Evolutionary conservation across 306 rosid species (phyloP).

Genomic region (Fagus sylvatica): DNA sequence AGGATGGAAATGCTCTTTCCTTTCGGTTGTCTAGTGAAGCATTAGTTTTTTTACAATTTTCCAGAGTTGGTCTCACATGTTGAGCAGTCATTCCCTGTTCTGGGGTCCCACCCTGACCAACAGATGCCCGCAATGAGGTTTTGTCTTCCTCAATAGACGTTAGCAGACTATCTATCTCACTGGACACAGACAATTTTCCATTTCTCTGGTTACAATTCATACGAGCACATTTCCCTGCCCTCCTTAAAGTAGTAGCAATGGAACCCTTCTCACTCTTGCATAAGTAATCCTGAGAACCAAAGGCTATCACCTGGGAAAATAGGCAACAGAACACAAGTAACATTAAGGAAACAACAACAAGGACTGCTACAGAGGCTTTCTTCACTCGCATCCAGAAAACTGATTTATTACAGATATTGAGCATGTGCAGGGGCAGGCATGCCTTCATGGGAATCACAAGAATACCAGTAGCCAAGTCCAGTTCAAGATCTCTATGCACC

Average conservation of each 20-base stretch:
- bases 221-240: conserved; percentile 37
- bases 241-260: conserved; percentile 30
- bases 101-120: conserved; percentile 30
- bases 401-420: conserved; percentile 65
- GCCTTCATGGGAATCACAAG: conserved; percentile 80
- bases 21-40: conserved; percentile 36
- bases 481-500: conserved; percentile 82
- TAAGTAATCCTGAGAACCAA: conserved; percentile 43
- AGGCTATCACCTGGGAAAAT: conserved; percentile 42
- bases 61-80: conserved; percentile 31
- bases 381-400: conserved; percentile 65
- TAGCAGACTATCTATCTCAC: conserved; percentile 41
- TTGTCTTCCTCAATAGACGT: conserved; percentile 30
- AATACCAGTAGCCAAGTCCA: conserved; percentile 72
- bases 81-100: conserved; percentile 31
- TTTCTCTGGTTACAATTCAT: conserved; percentile 36
- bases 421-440: conserved; percentile 62
- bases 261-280: conserved; percentile 38
- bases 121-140: conserved; percentile 33
- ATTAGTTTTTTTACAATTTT: conserved; percentile 26
- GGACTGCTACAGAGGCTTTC: conserved; percentile 49
- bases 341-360: conserved; percentile 43
- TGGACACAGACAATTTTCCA: conserved; percentile 41
- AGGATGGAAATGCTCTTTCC: conserved; percentile 36
- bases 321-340: conserved; percentile 48